These are phyloP conservation scores for Berkeleyomyces rouxiae DNA, from an alignment of 2,329 filamentous ascomycete genomes.

Conservation along the genomic window DNA sequence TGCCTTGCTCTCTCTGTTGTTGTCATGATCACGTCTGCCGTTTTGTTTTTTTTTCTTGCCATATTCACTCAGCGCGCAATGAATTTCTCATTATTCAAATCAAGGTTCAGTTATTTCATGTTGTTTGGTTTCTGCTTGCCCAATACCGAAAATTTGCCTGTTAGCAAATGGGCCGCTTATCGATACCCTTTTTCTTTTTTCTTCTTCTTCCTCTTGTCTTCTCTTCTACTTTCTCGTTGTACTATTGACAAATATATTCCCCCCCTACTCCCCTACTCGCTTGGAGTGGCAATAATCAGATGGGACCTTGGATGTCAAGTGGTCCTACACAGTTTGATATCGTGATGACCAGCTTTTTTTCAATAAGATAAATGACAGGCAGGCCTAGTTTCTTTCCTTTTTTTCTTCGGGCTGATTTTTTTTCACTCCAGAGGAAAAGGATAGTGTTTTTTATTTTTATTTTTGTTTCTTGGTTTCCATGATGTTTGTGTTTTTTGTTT, in stretches of 20 bases:
- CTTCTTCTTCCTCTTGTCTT: not conserved
- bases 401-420: not conserved
- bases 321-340: not conserved
- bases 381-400: not conserved
- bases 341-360: not conserved
- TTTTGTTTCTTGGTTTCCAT: not conserved
- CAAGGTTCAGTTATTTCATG: not conserved
- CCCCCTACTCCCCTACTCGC: not conserved
- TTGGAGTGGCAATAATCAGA: not conserved
- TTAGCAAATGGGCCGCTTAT: slow-evolving; percentile 8
- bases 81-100: not conserved
- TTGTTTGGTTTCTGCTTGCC: slow-evolving; percentile 4
- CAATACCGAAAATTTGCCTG: not conserved
- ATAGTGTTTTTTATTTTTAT: not conserved
- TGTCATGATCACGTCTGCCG: not conserved
- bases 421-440: not conserved
- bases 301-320: not conserved
- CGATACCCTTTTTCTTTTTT: slow-evolving; percentile 12
- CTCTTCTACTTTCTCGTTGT: not conserved
- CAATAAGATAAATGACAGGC: not conserved
- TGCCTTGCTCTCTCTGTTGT: not conserved
- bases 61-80: not conserved
- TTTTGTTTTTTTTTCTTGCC: slow-evolving; percentile 8
- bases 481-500: not conserved
- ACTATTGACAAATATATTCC: too few species aligned